phyloP scores from a whole-genome alignment of 441 rosid species.

The Viola pubescens region DNA sequence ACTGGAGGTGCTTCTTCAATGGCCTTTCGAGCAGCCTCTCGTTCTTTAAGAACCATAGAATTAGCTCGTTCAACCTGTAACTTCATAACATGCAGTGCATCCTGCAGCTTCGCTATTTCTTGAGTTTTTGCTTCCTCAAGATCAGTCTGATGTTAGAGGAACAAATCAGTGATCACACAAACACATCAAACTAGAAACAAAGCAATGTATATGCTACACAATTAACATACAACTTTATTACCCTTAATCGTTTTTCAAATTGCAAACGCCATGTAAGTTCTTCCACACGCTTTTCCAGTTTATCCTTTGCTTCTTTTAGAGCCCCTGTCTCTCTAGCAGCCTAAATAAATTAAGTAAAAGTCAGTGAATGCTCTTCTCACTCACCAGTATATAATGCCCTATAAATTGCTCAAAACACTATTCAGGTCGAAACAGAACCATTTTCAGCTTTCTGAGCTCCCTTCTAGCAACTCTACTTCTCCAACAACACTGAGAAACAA shows the following conservation, averaged over 20 bases:
- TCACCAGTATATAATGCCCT: neutral
- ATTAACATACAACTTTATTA: slow-evolving; percentile 18
- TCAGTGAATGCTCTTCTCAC: slow-evolving; percentile 9
- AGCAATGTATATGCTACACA: neutral
- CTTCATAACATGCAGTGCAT: slow-evolving; percentile 49
- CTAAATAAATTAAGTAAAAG: slow-evolving; percentile 35
- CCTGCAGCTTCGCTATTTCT: slow-evolving; percentile 71
- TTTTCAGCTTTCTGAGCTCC: slow-evolving; percentile 80
- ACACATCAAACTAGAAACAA: neutral
- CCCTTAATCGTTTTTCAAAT: slow-evolving; percentile 84
- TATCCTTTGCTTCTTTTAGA: slow-evolving; percentile 85
- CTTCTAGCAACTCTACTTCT: slow-evolving; percentile 81
- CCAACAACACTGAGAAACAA: slow-evolving; percentile 87
- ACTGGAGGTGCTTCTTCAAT: slow-evolving; percentile 67
- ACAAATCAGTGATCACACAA: slow-evolving; percentile 2
- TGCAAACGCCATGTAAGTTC: slow-evolving; percentile 96
- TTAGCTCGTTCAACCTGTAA: slow-evolving; percentile 53
- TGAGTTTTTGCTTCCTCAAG: slow-evolving; percentile 78
- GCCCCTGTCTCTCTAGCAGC: slow-evolving; percentile 96
- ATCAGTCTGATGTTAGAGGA: slow-evolving; percentile 48
- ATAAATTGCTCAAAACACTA: neutral
- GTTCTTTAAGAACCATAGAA: slow-evolving; percentile 52
- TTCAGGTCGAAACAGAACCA: slow-evolving; percentile 39
- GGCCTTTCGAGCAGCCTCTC: slow-evolving; percentile 71
- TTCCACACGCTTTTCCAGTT: slow-evolving; percentile 89